Evolutionary conservation across 257 asterid genomes (phyloP).

Genomic region (Fraxinus quadrangulata): DNA sequence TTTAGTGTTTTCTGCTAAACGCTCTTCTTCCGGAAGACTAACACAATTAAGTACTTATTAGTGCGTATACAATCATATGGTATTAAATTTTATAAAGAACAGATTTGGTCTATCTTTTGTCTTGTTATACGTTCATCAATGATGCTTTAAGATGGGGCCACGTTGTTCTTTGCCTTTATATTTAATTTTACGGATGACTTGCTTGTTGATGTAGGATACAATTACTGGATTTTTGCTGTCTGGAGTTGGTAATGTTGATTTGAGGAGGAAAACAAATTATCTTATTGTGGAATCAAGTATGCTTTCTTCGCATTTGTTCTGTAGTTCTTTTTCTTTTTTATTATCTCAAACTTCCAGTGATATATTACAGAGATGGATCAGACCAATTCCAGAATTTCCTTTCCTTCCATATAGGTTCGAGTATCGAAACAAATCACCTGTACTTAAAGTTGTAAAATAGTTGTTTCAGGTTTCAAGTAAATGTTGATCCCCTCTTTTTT

Average conservation of each 20-base stretch:
- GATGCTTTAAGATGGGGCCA: not conserved
- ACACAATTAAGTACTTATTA: not conserved
- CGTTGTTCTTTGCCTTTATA: not conserved
- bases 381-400: not conserved
- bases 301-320: constrained; percentile 24
- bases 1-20: not conserved
- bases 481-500: too few relatives aligned
- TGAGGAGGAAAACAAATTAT: constrained; percentile 92
- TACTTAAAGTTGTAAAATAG: not conserved
- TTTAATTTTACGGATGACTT: constrained; percentile 22
- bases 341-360: not conserved
- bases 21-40: not conserved
- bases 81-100: not conserved
- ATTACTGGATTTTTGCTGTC: constrained; percentile 90
- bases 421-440: not conserved
- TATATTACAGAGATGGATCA: not conserved
- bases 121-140: not conserved
- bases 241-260: constrained; percentile 97
- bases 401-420: not conserved
- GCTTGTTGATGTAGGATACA: constrained; percentile 62
- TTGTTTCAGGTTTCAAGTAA: not conserved
- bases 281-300: constrained; percentile 93
- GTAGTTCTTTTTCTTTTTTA: not conserved
- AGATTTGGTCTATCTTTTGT: not conserved
- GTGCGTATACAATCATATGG: not conserved